Conservation (phyloP, 2,329 filamentous ascomycete species). For the Beauveria bassiana region DNA sequence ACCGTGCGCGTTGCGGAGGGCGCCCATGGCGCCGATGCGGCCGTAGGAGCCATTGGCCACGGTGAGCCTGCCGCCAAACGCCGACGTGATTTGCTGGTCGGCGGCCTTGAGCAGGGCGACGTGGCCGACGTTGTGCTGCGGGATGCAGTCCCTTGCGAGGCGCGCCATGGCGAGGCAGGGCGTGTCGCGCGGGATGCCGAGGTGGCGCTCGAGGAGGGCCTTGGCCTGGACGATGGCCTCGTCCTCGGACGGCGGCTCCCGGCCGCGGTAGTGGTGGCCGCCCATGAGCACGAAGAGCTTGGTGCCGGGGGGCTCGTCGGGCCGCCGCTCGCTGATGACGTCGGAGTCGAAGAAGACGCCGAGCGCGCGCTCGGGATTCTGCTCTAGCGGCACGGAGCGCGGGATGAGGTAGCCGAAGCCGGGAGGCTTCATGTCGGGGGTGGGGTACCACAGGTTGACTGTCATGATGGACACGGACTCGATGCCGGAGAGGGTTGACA, state of each 20-base stretch:
- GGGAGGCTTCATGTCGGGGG: constrained; percentile 51
- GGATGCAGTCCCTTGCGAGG: constrained; percentile 65
- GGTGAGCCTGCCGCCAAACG: constrained; percentile 56
- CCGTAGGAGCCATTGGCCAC: constrained; percentile 53
- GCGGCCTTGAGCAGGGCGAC: constrained; percentile 49
- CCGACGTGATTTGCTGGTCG: constrained; percentile 43
- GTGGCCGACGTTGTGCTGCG: constrained; percentile 83
- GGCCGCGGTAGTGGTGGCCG: constrained; percentile 74
- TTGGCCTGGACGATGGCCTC: constrained; percentile 65
- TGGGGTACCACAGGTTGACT: constrained; percentile 78
- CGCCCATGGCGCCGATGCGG: constrained; percentile 41
- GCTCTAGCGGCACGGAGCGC: constrained; percentile 55
- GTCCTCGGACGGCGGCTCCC: constrained; percentile 47
- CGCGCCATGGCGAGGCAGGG: constrained; percentile 55
- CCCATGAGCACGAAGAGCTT: constrained; percentile 94
- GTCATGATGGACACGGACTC: constrained; percentile 78
- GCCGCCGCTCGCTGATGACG: constrained; percentile 33
- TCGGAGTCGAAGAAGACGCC: constrained; percentile 90
- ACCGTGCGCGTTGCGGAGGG: constrained; percentile 43
- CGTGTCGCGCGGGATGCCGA: constrained; percentile 55
- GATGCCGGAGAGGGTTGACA: constrained; percentile 44
- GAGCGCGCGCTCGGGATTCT: constrained; percentile 76
- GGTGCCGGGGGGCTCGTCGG: constrained; percentile 56
- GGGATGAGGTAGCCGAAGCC: constrained; percentile 95
- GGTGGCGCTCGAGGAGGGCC: constrained; percentile 61